Percentiles rank a stretch among this genome's conserved stretches.
Evolutionary conservation across 345 rosid species (phyloP).

Genomic region (Cochlearia excelsa): DNA sequence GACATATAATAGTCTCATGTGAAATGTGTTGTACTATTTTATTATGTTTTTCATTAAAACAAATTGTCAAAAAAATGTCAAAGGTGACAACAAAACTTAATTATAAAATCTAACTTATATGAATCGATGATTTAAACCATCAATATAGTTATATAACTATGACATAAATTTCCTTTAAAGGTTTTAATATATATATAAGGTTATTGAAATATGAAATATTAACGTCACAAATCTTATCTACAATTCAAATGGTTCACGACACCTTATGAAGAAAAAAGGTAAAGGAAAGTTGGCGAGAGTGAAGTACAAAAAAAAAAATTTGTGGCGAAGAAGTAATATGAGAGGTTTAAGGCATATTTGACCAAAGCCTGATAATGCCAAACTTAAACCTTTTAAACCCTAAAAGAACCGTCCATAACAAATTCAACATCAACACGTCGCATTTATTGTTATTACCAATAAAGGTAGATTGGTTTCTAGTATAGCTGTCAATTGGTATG

Average conservation of each 20-base stretch:
- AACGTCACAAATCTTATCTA: neutral
- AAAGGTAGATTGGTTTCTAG: neutral
- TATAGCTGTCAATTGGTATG: too few relatives aligned
- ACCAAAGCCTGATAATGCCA: slow-evolving; percentile 30
- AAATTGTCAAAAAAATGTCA: too few relatives aligned
- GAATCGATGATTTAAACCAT: too few relatives aligned
- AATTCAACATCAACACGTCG: slow-evolving; percentile 27
- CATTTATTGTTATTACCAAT: slow-evolving; percentile 27
- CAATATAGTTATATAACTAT: neutral
- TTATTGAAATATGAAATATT: neutral
- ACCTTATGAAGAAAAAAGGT: slow-evolving; percentile 1
- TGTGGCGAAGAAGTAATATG: slow-evolving; percentile 20
- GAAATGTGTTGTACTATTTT: too few relatives aligned
- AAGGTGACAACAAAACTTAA: too few relatives aligned
- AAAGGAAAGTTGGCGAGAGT: slow-evolving; percentile 24
- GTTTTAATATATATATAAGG: too few relatives aligned
- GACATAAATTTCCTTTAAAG: too few relatives aligned
- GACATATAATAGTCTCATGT: too few relatives aligned
- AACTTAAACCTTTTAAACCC: slow-evolving; percentile 16
- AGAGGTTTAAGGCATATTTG: slow-evolving; percentile 14
- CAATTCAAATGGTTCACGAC: slow-evolving; percentile 5
- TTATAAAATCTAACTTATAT: too few relatives aligned
- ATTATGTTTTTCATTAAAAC: too few relatives aligned
- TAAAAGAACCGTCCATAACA: slow-evolving; percentile 21
- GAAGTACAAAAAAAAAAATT: slow-evolving; percentile 11